Evolutionary conservation across 2,329 filamentous ascomycete species (phyloP).

Genomic region (Stemphylium beticola): DNA sequence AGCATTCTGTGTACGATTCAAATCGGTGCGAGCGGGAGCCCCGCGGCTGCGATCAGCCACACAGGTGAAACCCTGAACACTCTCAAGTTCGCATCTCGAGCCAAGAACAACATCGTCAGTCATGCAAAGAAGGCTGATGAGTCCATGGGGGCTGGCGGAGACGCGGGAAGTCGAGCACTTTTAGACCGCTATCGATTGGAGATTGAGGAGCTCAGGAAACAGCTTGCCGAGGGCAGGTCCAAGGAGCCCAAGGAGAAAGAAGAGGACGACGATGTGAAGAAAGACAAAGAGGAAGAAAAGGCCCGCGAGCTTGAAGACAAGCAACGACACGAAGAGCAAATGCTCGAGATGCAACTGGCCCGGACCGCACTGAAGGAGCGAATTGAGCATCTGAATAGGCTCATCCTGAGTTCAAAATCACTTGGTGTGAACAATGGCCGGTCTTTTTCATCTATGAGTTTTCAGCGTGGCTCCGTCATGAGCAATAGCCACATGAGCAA

Average conservation of each 20-base stretch:
- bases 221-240: conserved; percentile 77
- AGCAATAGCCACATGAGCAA: conserved; percentile 49
- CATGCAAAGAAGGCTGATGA: conserved; percentile 96
- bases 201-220: conserved; percentile 78
- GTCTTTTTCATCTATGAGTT: conserved; percentile 51
- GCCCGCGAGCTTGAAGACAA: conserved; percentile 75
- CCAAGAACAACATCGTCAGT: conserved; percentile 97
- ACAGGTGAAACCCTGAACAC: conserved; percentile 92
- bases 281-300: conserved; percentile 72
- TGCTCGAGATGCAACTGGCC: conserved; percentile 97
- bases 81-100: conserved; percentile 92
- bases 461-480: conserved; percentile 48
- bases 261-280: conserved; percentile 58
- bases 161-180: conserved; percentile 83
- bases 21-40: conserved; percentile 76
- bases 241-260: conserved; percentile 66
- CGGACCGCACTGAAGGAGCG: conserved; percentile 95
- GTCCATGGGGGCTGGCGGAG: conserved; percentile 75
- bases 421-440: conserved; percentile 78
- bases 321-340: conserved; percentile 91
- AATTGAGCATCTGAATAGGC: conserved; percentile 92
- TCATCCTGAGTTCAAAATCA: conserved; percentile 95
- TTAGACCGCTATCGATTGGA: conserved; percentile 94
- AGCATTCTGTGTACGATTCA: conserved; percentile 98
- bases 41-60: conserved; percentile 74